Conservation (phyloP, 2,329 filamentous ascomycete genomes). For the Penicillium sp. region DNA sequence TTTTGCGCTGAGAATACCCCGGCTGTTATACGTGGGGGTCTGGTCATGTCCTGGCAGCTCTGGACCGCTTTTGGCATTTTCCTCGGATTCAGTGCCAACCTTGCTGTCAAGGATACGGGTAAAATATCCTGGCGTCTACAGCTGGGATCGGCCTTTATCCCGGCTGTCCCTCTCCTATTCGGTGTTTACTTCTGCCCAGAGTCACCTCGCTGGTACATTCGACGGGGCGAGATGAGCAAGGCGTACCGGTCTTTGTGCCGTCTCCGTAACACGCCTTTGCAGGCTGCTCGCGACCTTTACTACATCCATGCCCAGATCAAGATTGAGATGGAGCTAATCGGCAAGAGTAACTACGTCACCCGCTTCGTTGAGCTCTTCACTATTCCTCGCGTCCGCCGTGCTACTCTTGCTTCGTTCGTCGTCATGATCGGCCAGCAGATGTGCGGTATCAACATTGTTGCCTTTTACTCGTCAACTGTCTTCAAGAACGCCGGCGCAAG, state of each 20-base stretch:
- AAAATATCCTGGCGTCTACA: conserved; percentile 62
- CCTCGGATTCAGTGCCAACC: conserved; percentile 63
- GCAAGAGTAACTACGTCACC: conserved; percentile 55
- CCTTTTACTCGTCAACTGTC: conserved; percentile 68
- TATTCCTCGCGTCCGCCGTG: conserved; percentile 51
- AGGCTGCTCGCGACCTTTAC: conserved; percentile 62
- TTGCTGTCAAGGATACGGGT: conserved; percentile 61
- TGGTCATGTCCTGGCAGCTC: conserved; percentile 56
- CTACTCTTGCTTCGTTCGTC: conserved; percentile 70
- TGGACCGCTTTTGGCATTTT: conserved; percentile 64
- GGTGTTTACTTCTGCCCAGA: conserved; percentile 62
- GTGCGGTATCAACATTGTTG: conserved; percentile 71
- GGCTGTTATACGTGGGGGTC: conserved; percentile 53
- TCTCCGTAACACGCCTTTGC: conserved; percentile 58
- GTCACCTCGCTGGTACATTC: conserved; percentile 65
- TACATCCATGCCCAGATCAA: conserved; percentile 56
- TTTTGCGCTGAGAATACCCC: conserved; percentile 58
- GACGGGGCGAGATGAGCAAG: conserved; percentile 60
- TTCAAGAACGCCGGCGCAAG: conserved; percentile 55
- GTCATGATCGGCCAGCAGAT: conserved; percentile 79
- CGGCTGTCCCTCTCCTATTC: conserved; percentile 59
- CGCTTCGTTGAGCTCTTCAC: conserved; percentile 57
- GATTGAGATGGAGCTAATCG: conserved; percentile 44
- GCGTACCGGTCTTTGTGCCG: conserved; percentile 59
- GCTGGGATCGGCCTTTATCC: conserved; percentile 63